phyloP scores from a whole-genome alignment of 2,329 filamentous ascomycete species.

The Aspergillus sp. region DNA sequence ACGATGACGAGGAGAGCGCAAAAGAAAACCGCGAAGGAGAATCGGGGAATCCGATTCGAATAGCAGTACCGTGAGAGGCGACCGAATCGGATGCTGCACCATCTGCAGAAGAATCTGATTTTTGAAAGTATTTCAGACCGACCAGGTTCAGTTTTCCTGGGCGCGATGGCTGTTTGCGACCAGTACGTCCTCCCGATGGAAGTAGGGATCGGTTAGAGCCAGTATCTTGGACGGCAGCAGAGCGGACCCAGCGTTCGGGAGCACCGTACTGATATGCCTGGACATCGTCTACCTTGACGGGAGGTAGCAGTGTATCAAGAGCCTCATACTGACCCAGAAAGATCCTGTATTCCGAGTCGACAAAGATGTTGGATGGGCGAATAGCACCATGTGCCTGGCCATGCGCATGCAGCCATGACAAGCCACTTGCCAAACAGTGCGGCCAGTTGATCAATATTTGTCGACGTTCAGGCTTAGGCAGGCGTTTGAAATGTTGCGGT shows the following conservation, averaged over 20 bases:
- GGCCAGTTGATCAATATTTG: slow-evolving; percentile 42
- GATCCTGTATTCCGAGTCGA: slow-evolving; percentile 53
- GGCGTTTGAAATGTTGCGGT: slow-evolving; percentile 36
- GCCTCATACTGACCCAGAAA: slow-evolving; percentile 56
- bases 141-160: slow-evolving; percentile 15
- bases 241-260: slow-evolving; percentile 49
- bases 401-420: slow-evolving; percentile 53
- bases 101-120: slow-evolving; percentile 11
- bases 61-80: slow-evolving; percentile 30
- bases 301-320: slow-evolving; percentile 50
- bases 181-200: slow-evolving; percentile 39
- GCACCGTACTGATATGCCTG: slow-evolving; percentile 57
- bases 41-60: slow-evolving; percentile 24
- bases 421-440: slow-evolving; percentile 49
- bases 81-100: slow-evolving; percentile 25
- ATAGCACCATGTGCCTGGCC: slow-evolving; percentile 54
- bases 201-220: slow-evolving; percentile 24
- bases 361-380: slow-evolving; percentile 55
- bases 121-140: slow-evolving; percentile 13
- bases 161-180: slow-evolving; percentile 20
- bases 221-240: slow-evolving; percentile 30
- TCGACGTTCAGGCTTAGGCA: slow-evolving; percentile 39
- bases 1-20: slow-evolving; percentile 29
- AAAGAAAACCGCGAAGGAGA: slow-evolving; percentile 27
- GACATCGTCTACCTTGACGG: slow-evolving; percentile 49